phyloP scores from a whole-genome alignment of 495 filamentous ascomycete genomes.

The Aspergillus egyptiacus region DNA sequence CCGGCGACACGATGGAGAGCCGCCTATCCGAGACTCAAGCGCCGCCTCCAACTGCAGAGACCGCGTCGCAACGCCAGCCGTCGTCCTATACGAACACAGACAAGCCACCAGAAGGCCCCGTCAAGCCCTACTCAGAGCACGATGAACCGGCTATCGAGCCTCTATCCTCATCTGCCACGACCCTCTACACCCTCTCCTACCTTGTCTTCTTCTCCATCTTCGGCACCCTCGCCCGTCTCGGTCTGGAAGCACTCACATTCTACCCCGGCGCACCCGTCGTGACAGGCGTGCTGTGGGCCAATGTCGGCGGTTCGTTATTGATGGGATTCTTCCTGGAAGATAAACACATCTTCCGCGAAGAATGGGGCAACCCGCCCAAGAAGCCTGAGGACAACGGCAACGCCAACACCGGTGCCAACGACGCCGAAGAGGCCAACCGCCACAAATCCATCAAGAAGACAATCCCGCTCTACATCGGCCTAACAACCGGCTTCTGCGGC shows the following conservation, averaged over 20 bases:
- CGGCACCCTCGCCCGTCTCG: constrained; percentile 79
- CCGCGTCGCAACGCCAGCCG: constrained; percentile 13
- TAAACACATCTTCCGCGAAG: constrained; percentile 63
- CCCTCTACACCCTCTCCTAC: constrained; percentile 73
- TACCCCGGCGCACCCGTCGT: constrained; percentile 73
- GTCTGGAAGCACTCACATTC: constrained; percentile 71
- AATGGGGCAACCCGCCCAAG: constrained; percentile 46
- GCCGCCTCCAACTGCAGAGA: constrained; percentile 12
- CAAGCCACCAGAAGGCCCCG: constrained; percentile 10
- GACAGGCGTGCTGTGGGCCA: constrained; percentile 80
- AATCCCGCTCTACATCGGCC: constrained; percentile 83
- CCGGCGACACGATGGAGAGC: not conserved
- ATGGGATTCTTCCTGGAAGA: constrained; percentile 88
- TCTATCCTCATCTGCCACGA: constrained; percentile 54
- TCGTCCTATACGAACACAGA: constrained; percentile 13
- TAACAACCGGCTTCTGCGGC: constrained; percentile 91
- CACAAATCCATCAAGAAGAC: constrained; percentile 66
- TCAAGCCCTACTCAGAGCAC: constrained; percentile 8
- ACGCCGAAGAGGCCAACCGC: constrained; percentile 33
- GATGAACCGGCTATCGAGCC: constrained; percentile 6
- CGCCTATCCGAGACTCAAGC: constrained; percentile 8
- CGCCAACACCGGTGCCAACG: constrained; percentile 4
- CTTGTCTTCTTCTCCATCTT: constrained; percentile 82
- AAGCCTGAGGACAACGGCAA: too few relatives aligned
- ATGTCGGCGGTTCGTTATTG: constrained; percentile 74